These are phyloP conservation scores for Parmelia sp. DNA, from an alignment of 495 filamentous ascomycete species.

Conservation along the genomic window DNA sequence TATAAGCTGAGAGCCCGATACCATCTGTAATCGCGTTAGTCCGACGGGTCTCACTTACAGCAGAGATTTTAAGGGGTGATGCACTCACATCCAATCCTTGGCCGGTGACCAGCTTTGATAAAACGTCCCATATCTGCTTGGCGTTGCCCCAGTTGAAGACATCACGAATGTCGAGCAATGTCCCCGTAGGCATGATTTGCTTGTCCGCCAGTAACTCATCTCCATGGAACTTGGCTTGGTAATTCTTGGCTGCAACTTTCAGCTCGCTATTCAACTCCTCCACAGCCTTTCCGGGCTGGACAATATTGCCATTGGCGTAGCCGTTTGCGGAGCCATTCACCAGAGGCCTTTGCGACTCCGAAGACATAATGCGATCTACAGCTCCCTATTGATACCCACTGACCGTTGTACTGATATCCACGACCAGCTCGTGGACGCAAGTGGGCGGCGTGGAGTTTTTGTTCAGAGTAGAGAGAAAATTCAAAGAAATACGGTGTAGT, in stretches of 20 bases:
- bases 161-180: slow-evolving; percentile 6
- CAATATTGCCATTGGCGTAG: not conserved
- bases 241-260: not conserved
- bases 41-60: too few species aligned
- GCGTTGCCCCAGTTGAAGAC: slow-evolving; percentile 5
- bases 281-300: not conserved
- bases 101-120: not conserved
- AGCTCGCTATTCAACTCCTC: slow-evolving; percentile 9
- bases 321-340: slow-evolving; percentile 3
- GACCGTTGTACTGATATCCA: not conserved
- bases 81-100: slow-evolving; percentile 10
- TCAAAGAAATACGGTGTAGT: not conserved
- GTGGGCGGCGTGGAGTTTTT: not conserved
- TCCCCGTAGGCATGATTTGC: slow-evolving; percentile 2
- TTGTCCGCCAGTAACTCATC: slow-evolving; percentile 16
- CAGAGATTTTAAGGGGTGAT: not conserved
- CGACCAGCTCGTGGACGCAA: not conserved
- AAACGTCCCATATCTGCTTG: slow-evolving; percentile 6
- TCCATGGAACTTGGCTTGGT: slow-evolving; percentile 15
- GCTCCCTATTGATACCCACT: too few species aligned
- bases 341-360: not conserved
- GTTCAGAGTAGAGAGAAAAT: not conserved
- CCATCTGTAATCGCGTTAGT: not conserved
- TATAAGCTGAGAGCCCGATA: slow-evolving; percentile 16
- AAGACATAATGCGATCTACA: not conserved